phyloP scores from a whole-genome alignment of 2,329 filamentous ascomycete species.

The Dactylellina haptotyla region DNA sequence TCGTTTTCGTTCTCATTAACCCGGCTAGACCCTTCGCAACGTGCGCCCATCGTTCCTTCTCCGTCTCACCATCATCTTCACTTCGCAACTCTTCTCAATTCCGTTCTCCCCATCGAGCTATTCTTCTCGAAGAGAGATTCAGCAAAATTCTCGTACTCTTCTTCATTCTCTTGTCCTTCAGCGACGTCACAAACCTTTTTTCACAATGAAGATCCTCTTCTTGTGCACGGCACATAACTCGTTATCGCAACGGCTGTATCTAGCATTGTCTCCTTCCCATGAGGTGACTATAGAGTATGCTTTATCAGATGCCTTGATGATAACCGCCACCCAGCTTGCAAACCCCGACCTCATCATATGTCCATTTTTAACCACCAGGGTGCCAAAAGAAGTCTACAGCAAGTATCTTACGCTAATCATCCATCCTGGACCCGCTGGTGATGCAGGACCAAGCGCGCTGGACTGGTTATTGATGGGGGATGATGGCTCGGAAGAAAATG shows the following conservation, averaged over 20 bases:
- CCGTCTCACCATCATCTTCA: no score
- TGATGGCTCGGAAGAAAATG: slow-evolving; percentile 60
- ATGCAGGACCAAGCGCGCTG: slow-evolving; percentile 63
- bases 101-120: no score
- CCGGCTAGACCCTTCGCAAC: no score
- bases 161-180: no score
- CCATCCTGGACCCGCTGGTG: slow-evolving; percentile 63
- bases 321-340: slow-evolving; percentile 61
- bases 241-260: slow-evolving; percentile 62
- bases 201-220: slow-evolving; percentile 62
- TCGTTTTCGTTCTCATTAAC: no score
- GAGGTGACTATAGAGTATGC: slow-evolving; percentile 63
- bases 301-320: slow-evolving; percentile 60
- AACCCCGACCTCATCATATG: slow-evolving; percentile 63
- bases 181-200: no score
- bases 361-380: slow-evolving; percentile 62
- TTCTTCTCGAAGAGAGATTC: no score
- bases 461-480: slow-evolving; percentile 64
- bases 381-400: slow-evolving; percentile 61
- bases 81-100: no score
- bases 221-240: slow-evolving; percentile 65
- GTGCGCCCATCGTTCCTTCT: no score
- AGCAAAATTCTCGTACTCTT: no score
- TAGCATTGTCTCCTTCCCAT: slow-evolving; percentile 61
- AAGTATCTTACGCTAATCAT: slow-evolving; percentile 62